Evolutionary conservation across 768 basidiomycete genomes (phyloP), one percentile per base, ranked within the genome.

Genomic region (Amanita polypyramis): DNA sequence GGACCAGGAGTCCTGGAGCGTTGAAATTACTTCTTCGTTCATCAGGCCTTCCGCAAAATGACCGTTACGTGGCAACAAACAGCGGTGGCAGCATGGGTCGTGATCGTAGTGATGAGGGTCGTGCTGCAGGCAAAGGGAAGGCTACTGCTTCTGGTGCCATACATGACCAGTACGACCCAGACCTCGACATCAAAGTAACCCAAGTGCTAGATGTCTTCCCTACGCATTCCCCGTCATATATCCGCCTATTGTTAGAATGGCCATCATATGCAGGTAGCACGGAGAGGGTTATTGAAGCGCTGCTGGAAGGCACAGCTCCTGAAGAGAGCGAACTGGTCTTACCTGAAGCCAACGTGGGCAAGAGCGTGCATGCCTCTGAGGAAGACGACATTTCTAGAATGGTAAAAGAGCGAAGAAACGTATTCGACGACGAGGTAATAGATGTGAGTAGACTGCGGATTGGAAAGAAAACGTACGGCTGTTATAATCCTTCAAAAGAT

Each of bases 151-250:
- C 54, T 12, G 53, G 60, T n/a, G n/a, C n/a, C 15, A 70, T 7
- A 7, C 7, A 27, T 7, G 25, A 77, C 47, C 15, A 6, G 9
- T 17, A 14, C 9, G 47, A 42, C n/a, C 61, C 64, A 17, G 71
- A 72, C 52, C 58, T 83, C 15, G 80, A 85, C 46, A 45, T 74
- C 19, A 74, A 80, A 43, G 67, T 85, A 21, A 68, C 75, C 0
- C 82, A 89, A 55, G 79, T 92, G 9, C 70, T 86, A 10, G 88
- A 88, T 53, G 78, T 92, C 52, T 67, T 93, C 30, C 85, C 88
- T 0, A 74, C 86, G 36, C 65, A 76, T 21, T 60, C 74, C 0
- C 66, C 73, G 0, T 56, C 58, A 2, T 85, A 90, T 55, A 65
- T 91, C 43, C 73, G 73, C 30, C 71, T 69, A 15, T 65, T 88